phyloP scores from a whole-genome alignment of 495 filamentous ascomycete species.

The Trichocladium uniseriatum region DNA sequence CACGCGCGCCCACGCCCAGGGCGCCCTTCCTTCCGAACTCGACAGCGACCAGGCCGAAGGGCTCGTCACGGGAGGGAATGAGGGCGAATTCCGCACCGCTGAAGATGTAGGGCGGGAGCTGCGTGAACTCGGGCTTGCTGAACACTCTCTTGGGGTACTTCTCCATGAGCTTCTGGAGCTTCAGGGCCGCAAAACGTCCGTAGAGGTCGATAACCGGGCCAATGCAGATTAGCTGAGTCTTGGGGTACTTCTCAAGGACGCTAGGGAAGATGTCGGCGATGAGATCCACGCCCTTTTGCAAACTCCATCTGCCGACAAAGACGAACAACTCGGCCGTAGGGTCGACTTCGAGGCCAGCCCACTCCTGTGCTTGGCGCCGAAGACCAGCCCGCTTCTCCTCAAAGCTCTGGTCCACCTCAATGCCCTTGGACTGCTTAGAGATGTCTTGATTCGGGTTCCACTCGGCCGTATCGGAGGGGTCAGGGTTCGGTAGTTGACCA shows the following conservation, averaged over 20 bases:
- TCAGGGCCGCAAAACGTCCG: slow-evolving; percentile 67
- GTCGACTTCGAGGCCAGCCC: slow-evolving; percentile 59
- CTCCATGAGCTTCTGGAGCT: slow-evolving; percentile 63
- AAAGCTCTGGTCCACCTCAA: slow-evolving; percentile 47
- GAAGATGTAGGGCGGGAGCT: slow-evolving; percentile 65
- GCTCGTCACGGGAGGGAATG: slow-evolving; percentile 72
- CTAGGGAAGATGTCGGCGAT: slow-evolving; percentile 70
- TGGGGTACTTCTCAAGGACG: slow-evolving; percentile 57
- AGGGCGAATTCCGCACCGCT: slow-evolving; percentile 71
- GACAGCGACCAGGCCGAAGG: slow-evolving; percentile 73
- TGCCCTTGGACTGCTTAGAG: slow-evolving; percentile 39
- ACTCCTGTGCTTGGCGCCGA: slow-evolving; percentile 63
- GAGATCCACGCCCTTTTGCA: slow-evolving; percentile 70
- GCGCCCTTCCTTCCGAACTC: slow-evolving; percentile 74
- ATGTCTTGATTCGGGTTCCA: slow-evolving; percentile 46
- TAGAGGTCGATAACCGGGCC: slow-evolving; percentile 73
- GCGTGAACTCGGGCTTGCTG: slow-evolving; percentile 69
- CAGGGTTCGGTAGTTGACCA: slow-evolving; percentile 64
- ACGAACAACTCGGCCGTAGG: slow-evolving; percentile 64
- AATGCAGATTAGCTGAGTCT: slow-evolving; percentile 60
- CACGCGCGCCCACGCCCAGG: slow-evolving; percentile 59
- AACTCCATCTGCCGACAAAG: slow-evolving; percentile 71
- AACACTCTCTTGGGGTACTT: slow-evolving; percentile 67
- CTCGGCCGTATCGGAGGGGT: slow-evolving; percentile 63
- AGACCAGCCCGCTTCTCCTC: slow-evolving; percentile 50